Base-by-base conservation (phyloP, 192 early-diverging fungal genomes). In the Mortierella antarctica region DNA sequence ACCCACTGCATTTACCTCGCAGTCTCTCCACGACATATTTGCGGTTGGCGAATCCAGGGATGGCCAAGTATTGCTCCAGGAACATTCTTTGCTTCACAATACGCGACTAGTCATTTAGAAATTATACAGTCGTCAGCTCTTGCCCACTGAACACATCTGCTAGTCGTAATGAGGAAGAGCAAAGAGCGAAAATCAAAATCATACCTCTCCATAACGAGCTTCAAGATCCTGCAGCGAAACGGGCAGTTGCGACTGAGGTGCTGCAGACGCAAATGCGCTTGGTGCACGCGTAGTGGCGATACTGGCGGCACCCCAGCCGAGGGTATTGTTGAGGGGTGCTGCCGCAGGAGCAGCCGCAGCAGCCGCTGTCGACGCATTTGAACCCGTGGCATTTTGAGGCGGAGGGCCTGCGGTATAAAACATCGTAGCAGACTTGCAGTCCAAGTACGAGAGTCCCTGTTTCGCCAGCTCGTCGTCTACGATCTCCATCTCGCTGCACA, bases 281-380 rank as follows among this genome's bases (percentile, higher is more conserved):
- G 70, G 70, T 11, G 72, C 21, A 41, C 77, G 40, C 14, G 77
- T 47, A 1, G 44, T 68, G 48, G 77, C 77, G 20, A 80, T 61
- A 67, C 77, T 80, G 46, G 77, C 77, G 1, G 77, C 77, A 31
- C 77, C 77, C 77, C 77, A 80, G 4, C 64, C 77, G 11, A 80
- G 60, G 0, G 77, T 67, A 39, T 66, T 80, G 14, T 67, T 23
- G 31, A 57, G 49, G 9, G 57, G 62, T 44, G 74, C 67, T 23
- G 62, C 54, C 39, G 64, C 23, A 6, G 76, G 49, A 23, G 65
- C 47, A 2, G 58, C 67, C 5, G 75, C 10, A 21, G 67, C 62
- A n/a, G 47, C 49, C 2, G 70, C 13, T 14, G 67, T 18, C 13
- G 57, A 47, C 12, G 69, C 41, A 44, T 9, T 51, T 40, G 59